Conservation (phyloP, 768 basidiomycete genomes). For the Xerocomellus chrysenteron region DNA sequence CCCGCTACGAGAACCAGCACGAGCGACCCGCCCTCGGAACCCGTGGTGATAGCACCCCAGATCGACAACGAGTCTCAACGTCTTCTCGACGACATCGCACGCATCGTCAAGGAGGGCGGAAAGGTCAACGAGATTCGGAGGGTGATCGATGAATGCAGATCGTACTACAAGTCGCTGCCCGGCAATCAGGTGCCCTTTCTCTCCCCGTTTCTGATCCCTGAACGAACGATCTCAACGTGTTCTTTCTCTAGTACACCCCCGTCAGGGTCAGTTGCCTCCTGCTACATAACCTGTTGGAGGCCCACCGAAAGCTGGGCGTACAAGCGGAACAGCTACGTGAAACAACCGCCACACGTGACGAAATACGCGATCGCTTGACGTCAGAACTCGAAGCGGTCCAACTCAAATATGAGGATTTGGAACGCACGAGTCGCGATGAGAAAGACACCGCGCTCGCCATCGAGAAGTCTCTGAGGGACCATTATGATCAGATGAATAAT, state of each 20-base stretch:
- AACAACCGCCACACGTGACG: conserved; percentile 32
- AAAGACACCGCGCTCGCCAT: conserved; percentile 49
- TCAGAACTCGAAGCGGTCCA: conserved; percentile 38
- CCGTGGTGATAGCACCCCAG: conserved; percentile 13
- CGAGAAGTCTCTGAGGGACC: conserved; percentile 54
- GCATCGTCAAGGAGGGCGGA: conserved; percentile 55
- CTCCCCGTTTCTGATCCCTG: conserved; percentile 8
- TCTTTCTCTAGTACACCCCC: conserved; percentile 44
- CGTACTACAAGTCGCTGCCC: conserved; percentile 47
- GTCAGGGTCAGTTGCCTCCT: conserved; percentile 49
- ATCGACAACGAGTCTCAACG: conserved; percentile 46
- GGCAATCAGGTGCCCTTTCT: conserved; percentile 42
- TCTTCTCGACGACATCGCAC: conserved; percentile 54
- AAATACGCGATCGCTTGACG: conserved; percentile 30
- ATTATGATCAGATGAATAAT: conserved; percentile 45
- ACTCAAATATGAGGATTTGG: conserved; percentile 42
- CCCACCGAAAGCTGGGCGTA: conserved; percentile 41
- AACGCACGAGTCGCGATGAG: conserved; percentile 45
- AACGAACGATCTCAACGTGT: conserved; percentile 6
- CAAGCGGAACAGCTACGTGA: conserved; percentile 35
- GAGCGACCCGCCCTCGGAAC: conserved; percentile 22
- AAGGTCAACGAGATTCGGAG: conserved; percentile 49
- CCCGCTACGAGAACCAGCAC: conserved; percentile 31
- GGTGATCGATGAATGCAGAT: conserved; percentile 49
- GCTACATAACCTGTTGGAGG: conserved; percentile 50